These are phyloP conservation scores for Anethum foeniculum DNA, from an alignment of 140 eudicot genomes.

Conservation along the genomic window DNA sequence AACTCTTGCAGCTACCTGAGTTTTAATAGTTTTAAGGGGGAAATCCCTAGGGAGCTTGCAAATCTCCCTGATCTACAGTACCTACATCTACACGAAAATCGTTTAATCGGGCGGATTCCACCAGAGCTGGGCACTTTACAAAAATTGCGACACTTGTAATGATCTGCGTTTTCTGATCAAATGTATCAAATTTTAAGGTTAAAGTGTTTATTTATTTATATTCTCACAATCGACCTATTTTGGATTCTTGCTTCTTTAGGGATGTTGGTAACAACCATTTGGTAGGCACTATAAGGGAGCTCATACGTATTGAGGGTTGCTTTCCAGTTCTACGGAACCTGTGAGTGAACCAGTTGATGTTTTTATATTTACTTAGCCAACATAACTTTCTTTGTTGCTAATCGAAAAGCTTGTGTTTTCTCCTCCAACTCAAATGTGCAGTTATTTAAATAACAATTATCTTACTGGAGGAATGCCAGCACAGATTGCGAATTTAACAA, in stretches of 20 bases:
- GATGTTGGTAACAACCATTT: conserved; percentile 95
- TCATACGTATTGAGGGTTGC: conserved; percentile 90
- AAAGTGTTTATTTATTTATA: neutral
- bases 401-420: conserved; percentile 5
- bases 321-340: conserved; percentile 89
- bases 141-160: conserved; percentile 70
- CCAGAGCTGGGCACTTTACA: conserved; percentile 79
- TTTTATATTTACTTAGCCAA: neutral
- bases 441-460: conserved; percentile 65
- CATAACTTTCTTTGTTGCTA: conserved; percentile 4
- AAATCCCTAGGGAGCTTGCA: conserved; percentile 88
- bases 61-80: conserved; percentile 79
- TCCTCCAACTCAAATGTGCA: conserved; percentile 19
- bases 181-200: neutral
- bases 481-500: conserved; percentile 86
- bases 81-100: conserved; percentile 80
- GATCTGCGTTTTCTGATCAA: conserved; percentile 5
- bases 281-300: conserved; percentile 94
- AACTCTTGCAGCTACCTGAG: conserved; percentile 60
- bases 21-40: conserved; percentile 86
- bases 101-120: conserved; percentile 74
- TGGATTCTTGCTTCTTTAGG: conserved; percentile 31
- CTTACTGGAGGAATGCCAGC: conserved; percentile 94
- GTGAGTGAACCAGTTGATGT: conserved; percentile 35
- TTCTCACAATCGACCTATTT: conserved; percentile 17